Percentiles rank a stretch among this genome's conserved stretches.
These are phyloP conservation scores for Termitomyces sp. DNA, from an alignment of 768 basidiomycete species.

Conservation along the genomic window DNA sequence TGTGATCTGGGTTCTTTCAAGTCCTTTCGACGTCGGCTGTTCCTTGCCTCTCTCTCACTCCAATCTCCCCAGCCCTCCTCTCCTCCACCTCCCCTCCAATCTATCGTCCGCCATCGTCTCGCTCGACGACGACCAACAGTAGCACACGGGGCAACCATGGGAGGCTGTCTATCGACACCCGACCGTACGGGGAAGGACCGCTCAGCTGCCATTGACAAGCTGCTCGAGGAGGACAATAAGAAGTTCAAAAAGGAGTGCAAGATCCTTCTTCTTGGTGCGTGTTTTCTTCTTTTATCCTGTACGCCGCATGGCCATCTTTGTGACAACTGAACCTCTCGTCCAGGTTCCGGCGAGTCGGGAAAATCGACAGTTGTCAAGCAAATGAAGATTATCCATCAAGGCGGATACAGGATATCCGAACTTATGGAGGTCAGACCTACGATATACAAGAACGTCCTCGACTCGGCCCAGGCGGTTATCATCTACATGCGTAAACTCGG, in stretches of 20 bases:
- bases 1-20: constrained; percentile 3
- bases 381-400: constrained; percentile 91
- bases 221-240: constrained; percentile 81
- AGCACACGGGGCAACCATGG: constrained; percentile 37
- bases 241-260: constrained; percentile 88
- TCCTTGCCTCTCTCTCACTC: neutral
- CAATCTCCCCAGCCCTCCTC: neutral
- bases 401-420: constrained; percentile 70
- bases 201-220: constrained; percentile 74
- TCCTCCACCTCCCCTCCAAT: neutral
- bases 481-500: constrained; percentile 75
- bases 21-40: neutral
- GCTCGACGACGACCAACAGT: neutral
- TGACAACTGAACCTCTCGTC: constrained; percentile 32
- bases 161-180: constrained; percentile 59
- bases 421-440: constrained; percentile 62
- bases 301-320: too few species aligned
- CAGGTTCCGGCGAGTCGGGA: constrained; percentile 95
- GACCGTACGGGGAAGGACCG: constrained; percentile 56
- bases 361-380: constrained; percentile 95
- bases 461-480: constrained; percentile 77
- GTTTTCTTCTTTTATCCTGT: neutral
- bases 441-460: constrained; percentile 74
- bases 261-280: constrained; percentile 83
- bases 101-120: neutral